Conservation (phyloP, 805 yeast genomes). For the Saturnispora dispora region DNA sequence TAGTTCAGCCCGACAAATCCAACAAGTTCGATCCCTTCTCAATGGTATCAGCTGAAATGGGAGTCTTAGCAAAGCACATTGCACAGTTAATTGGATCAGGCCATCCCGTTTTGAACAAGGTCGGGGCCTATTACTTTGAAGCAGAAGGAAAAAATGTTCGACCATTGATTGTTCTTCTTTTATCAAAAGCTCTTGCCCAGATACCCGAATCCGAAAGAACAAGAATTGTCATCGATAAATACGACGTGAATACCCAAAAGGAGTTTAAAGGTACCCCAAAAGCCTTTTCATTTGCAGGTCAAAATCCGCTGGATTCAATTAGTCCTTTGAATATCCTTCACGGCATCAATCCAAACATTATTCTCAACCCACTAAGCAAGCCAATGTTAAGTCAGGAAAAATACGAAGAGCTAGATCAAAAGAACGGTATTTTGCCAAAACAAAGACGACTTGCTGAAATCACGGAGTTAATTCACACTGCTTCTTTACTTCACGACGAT, state of each 20-base stretch:
- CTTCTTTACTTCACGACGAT: slow-evolving; percentile 90
- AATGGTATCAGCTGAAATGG: slow-evolving; percentile 89
- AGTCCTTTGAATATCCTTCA: slow-evolving; percentile 78
- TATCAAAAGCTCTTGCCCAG: slow-evolving; percentile 69
- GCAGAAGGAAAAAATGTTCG: slow-evolving; percentile 94
- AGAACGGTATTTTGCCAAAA: slow-evolving; percentile 81
- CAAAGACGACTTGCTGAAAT: slow-evolving; percentile 95
- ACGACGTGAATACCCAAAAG: slow-evolving; percentile 60
- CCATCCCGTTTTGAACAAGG: slow-evolving; percentile 86
- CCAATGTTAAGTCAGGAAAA: slow-evolving; percentile 68
- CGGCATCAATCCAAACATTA: slow-evolving; percentile 80
- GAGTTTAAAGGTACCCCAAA: slow-evolving; percentile 52
- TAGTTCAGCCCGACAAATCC: slow-evolving; percentile 53
- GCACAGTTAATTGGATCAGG: slow-evolving; percentile 85
- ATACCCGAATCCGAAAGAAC: slow-evolving; percentile 66
- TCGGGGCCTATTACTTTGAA: slow-evolving; percentile 90
- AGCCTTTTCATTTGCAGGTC: slow-evolving; percentile 47
- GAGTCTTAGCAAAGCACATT: slow-evolving; percentile 75
- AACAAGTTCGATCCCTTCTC: slow-evolving; percentile 75
- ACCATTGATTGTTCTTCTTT: slow-evolving; percentile 76
- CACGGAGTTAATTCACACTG: slow-evolving; percentile 97
- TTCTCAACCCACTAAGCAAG: slow-evolving; percentile 73
- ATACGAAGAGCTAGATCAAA: slow-evolving; percentile 36
- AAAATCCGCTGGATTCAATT: slow-evolving; percentile 51
- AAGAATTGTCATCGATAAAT: slow-evolving; percentile 49